These are phyloP conservation scores for Daldinia decipiens DNA, from an alignment of 495 filamentous ascomycete species.

Conservation along the genomic window DNA sequence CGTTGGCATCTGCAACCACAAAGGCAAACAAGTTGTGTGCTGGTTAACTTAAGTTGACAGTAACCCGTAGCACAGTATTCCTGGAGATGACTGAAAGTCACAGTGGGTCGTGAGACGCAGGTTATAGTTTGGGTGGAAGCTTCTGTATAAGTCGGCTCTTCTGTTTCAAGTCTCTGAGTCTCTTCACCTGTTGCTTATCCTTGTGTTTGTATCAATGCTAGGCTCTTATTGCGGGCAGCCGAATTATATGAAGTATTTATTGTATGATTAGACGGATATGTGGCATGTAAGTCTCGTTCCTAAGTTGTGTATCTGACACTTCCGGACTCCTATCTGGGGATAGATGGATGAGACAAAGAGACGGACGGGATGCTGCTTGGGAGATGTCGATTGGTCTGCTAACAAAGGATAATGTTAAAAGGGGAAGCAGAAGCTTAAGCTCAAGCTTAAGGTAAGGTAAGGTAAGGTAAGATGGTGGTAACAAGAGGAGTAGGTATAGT, in stretches of 20 bases:
- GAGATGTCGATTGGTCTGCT: slow-evolving; percentile 13
- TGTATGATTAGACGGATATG: background rate
- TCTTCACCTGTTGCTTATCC: slow-evolving; percentile 1
- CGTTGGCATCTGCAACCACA: slow-evolving; percentile 37
- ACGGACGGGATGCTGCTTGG: background rate
- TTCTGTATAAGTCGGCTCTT: slow-evolving; percentile 4
- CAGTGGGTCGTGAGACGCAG: slow-evolving; percentile 2
- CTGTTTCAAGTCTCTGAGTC: background rate
- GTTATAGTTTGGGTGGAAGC: slow-evolving; percentile 10
- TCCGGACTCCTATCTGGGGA: slow-evolving; percentile 11
- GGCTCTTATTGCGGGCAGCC: slow-evolving; percentile 10
- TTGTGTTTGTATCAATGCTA: background rate
- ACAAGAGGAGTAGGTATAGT: background rate
- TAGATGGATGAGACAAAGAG: slow-evolving; percentile 13
- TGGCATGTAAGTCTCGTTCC: background rate
- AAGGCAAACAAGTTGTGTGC: slow-evolving; percentile 30
- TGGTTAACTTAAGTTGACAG: slow-evolving; percentile 3
- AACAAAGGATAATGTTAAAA: slow-evolving; percentile 10
- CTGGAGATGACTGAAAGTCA: background rate
- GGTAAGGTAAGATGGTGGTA: background rate
- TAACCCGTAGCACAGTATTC: background rate
- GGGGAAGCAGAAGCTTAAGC: background rate
- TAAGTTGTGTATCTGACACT: background rate
- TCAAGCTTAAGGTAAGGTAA: slow-evolving; percentile 1
- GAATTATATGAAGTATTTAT: slow-evolving; percentile 13